These are phyloP conservation scores for Mollisia scopiformis DNA, from an alignment of 2,329 filamentous ascomycete species.

Conservation along the genomic window DNA sequence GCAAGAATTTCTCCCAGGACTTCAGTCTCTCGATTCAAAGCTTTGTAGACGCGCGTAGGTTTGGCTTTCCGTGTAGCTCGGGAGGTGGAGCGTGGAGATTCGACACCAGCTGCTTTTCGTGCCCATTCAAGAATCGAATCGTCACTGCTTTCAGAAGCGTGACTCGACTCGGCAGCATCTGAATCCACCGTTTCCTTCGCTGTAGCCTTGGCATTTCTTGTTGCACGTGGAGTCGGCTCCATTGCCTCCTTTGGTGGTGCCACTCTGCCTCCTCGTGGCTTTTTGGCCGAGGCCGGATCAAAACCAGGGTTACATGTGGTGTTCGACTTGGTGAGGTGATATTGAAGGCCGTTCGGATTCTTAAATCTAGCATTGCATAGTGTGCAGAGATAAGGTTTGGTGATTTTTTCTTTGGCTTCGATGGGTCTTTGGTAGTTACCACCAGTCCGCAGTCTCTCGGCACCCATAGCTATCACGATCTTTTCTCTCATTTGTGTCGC, in stretches of 20 bases:
- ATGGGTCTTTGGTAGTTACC: slow-evolving; percentile 13
- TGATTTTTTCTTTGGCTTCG: slow-evolving; percentile 21
- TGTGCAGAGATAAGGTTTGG: slow-evolving; percentile 34
- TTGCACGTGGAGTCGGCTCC: neutral
- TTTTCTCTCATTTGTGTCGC: slow-evolving; percentile 33
- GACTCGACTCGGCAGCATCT: too few species aligned
- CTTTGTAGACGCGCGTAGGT: neutral
- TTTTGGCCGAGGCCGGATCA: slow-evolving; percentile 13
- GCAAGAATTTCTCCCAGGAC: neutral
- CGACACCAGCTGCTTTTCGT: slow-evolving; percentile 5
- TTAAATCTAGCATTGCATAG: slow-evolving; percentile 35
- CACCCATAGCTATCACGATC: slow-evolving; percentile 30
- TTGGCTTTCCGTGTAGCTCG: neutral
- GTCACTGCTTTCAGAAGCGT: too few species aligned
- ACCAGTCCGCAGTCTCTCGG: slow-evolving; percentile 14
- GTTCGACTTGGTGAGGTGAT: slow-evolving; percentile 35
- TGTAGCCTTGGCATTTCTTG: neutral
- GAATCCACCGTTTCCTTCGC: too few species aligned
- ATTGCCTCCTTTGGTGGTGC: neutral
- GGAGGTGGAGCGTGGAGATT: too few species aligned
- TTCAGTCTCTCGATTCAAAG: neutral
- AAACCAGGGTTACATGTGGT: slow-evolving; percentile 37
- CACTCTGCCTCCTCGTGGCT: neutral
- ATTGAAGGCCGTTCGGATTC: slow-evolving; percentile 37
- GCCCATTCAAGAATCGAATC: slow-evolving; percentile 31